Evolutionary conservation across 495 filamentous ascomycete species (phyloP).

Genomic region (Podospora sp.): DNA sequence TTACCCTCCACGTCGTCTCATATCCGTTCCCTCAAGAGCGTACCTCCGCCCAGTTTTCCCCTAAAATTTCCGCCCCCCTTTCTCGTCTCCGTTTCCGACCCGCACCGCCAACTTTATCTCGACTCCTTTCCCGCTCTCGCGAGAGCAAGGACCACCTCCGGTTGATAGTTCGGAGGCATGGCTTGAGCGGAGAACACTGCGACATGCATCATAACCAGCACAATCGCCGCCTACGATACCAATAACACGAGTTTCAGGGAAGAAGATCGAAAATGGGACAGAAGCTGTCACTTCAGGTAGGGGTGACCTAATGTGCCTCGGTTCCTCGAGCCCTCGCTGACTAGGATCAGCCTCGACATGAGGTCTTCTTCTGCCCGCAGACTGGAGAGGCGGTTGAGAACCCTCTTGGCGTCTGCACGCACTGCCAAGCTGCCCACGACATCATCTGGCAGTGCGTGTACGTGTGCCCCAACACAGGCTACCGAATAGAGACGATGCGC

Average conservation of each 20-base stretch:
- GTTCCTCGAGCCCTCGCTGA: neutral
- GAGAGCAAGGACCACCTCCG: too few relatives aligned
- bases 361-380: slow-evolving; percentile 36
- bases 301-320: neutral
- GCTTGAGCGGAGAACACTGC: too few relatives aligned
- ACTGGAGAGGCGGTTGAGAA: slow-evolving; percentile 30
- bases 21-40: neutral
- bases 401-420: slow-evolving; percentile 32
- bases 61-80: neutral
- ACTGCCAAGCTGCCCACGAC: slow-evolving; percentile 37
- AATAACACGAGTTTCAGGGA: neutral
- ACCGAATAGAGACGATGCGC: slow-evolving; percentile 30
- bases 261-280: slow-evolving; percentile 4
- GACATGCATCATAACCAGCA: neutral
- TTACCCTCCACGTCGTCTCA: neutral
- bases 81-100: neutral
- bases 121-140: neutral
- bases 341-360: slow-evolving; percentile 11
- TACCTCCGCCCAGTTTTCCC: neutral
- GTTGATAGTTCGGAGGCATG: too few relatives aligned
- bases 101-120: neutral
- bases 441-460: slow-evolving; percentile 41
- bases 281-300: neutral
- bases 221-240: neutral
- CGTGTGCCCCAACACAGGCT: slow-evolving; percentile 40